Percentiles rank a stretch among this genome's conserved stretches.
Evolutionary conservation across 768 basidiomycete species (phyloP).

Genomic region (Mycena filopes): DNA sequence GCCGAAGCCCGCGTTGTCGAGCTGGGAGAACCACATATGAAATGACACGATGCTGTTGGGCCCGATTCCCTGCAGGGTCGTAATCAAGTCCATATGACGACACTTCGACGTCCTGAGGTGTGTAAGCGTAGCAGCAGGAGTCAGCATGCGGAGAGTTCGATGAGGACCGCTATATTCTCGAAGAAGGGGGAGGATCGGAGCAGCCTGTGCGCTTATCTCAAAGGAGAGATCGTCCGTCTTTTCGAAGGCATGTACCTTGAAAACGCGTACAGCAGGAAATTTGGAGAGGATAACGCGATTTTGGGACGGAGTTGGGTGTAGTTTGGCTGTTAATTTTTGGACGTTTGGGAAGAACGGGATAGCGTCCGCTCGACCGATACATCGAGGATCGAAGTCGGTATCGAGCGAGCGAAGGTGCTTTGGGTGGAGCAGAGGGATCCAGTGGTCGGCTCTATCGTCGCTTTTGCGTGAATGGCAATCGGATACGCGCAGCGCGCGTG

Average conservation of each 20-base stretch:
- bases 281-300: not conserved
- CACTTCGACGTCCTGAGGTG: not conserved
- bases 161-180: not conserved
- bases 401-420: conserved; percentile 3
- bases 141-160: not conserved
- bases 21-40: not conserved
- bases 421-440: conserved; percentile 3
- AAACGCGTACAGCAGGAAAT: conserved; percentile 10
- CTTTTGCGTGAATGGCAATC: not conserved
- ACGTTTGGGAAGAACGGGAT: conserved; percentile 10
- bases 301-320: not conserved
- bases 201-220: no score
- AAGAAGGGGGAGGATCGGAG: not conserved
- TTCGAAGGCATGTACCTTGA: not conserved
- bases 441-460: not conserved
- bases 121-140: not conserved
- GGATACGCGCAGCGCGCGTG: conserved; percentile 1
- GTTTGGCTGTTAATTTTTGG: not conserved
- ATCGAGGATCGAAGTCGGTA: not conserved
- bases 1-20: not conserved
- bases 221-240: not conserved
- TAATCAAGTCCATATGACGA: not conserved
- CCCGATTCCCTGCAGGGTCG: not conserved
- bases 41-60: not conserved
- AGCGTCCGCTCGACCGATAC: not conserved